Evolutionary conservation across 441 rosid genomes (phyloP).

Genomic region (Lepidium campestre): DNA sequence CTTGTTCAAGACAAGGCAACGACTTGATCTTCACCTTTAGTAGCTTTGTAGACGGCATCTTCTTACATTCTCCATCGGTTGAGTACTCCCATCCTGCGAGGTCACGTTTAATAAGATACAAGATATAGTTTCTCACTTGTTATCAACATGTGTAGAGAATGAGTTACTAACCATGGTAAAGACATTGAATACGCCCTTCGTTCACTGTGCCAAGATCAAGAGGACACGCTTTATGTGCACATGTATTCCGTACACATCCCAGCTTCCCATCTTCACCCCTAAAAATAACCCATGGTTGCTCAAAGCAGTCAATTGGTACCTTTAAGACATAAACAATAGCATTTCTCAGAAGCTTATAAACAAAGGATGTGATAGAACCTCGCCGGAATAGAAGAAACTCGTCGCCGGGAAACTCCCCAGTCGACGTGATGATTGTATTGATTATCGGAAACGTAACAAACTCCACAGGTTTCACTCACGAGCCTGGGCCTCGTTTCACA

Average conservation of each 20-base stretch:
- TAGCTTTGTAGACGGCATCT: conserved; percentile 84
- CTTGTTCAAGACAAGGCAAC: conserved; percentile 82
- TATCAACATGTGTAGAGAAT: background rate
- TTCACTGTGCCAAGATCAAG: conserved; percentile 92
- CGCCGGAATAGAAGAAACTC: too few relatives aligned
- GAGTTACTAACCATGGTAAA: conserved; percentile 78
- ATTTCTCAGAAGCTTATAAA: background rate
- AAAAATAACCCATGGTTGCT: conserved; percentile 90
- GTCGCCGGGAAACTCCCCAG: too few relatives aligned
- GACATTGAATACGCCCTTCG: conserved; percentile 91
- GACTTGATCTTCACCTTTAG: conserved; percentile 67
- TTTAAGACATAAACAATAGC: conserved; percentile 25
- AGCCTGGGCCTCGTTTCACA: too few relatives aligned
- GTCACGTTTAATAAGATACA: conserved; percentile 3
- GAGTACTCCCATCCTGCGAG: conserved; percentile 89
- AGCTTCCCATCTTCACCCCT: conserved; percentile 89
- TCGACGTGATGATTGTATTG: too few relatives aligned
- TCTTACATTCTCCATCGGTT: conserved; percentile 85
- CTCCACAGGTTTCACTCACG: too few relatives aligned
- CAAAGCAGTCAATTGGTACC: conserved; percentile 94
- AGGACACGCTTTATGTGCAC: conserved; percentile 98
- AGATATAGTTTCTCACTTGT: background rate
- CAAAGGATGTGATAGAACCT: too few relatives aligned
- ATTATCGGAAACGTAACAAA: too few relatives aligned
- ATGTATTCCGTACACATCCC: conserved; percentile 86